A percentile compares a stretch with the other conserved stretches of the same genome.
These are phyloP conservation scores for Penicillium arizonense DNA, from an alignment of 495 filamentous ascomycete species.

Conservation along the genomic window DNA sequence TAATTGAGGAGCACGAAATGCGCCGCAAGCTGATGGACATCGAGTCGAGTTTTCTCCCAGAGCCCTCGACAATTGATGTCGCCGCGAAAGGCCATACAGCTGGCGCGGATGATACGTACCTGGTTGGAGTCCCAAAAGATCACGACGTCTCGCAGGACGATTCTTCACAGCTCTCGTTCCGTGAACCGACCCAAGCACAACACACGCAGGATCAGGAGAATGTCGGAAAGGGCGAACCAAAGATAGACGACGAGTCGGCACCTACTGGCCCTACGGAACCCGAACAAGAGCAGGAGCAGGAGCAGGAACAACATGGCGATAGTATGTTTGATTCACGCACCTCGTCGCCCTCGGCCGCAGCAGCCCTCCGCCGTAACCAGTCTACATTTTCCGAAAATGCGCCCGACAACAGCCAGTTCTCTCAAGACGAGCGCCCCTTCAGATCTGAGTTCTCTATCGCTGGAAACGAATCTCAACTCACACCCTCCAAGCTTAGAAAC, in stretches of 20 bases:
- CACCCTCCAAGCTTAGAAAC: slow-evolving; percentile 27
- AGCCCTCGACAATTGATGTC: slow-evolving; percentile 47
- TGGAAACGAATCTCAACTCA: slow-evolving; percentile 30
- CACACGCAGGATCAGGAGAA: slow-evolving; percentile 2
- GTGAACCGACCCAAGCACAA: slow-evolving; percentile 23
- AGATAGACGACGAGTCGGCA: slow-evolving; percentile 10
- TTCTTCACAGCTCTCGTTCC: slow-evolving; percentile 28
- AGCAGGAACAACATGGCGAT: slow-evolving; percentile 15
- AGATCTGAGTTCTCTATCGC: slow-evolving; percentile 19
- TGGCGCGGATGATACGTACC: slow-evolving; percentile 43
- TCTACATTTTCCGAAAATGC: slow-evolving; percentile 17
- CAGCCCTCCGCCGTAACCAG: slow-evolving; percentile 49
- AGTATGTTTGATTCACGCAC: slow-evolving; percentile 59
- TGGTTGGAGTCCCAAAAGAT: slow-evolving; percentile 34
- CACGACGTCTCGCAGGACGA: slow-evolving; percentile 21
- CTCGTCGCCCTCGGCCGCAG: slow-evolving; percentile 67
- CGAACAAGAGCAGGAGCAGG: slow-evolving; percentile 13
- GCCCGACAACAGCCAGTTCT: slow-evolving; percentile 19
- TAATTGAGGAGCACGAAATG: slow-evolving; percentile 66
- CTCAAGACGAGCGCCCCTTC: slow-evolving; percentile 27
- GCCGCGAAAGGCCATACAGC: slow-evolving; percentile 20
- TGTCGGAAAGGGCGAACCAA: background rate
- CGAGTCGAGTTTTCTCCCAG: slow-evolving; percentile 78
- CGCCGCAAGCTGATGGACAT: slow-evolving; percentile 74
- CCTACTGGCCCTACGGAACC: background rate